These are phyloP conservation scores for Colletotrichum sp. DNA, from an alignment of 2,329 filamentous ascomycete genomes.

Conservation along the genomic window DNA sequence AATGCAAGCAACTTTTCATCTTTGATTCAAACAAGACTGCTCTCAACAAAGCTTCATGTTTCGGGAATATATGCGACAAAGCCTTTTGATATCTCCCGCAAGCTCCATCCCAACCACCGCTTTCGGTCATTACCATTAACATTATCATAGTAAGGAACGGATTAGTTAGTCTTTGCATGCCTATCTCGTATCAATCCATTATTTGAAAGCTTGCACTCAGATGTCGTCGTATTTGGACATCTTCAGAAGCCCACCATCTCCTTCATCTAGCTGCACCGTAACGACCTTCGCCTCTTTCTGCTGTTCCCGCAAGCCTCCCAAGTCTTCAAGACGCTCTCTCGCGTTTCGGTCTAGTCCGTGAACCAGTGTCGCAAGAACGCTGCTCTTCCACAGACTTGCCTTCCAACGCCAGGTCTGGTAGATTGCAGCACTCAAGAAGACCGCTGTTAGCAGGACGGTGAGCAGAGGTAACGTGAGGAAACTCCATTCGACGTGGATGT, in stretches of 20 bases:
- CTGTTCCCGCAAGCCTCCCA: conserved; percentile 25
- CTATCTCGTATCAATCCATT: background rate
- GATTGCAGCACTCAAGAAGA: conserved; percentile 33
- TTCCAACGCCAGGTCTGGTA: conserved; percentile 27
- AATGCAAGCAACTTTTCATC: background rate
- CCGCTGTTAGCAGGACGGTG: conserved; percentile 30
- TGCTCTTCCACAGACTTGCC: conserved; percentile 38
- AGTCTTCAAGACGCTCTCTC: conserved; percentile 25
- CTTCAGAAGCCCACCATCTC: conserved; percentile 17
- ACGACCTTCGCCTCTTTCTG: conserved; percentile 28
- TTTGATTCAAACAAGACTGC: background rate
- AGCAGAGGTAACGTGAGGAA: conserved; percentile 36
- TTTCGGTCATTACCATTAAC: background rate
- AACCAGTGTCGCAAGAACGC: conserved; percentile 37
- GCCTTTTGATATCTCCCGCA: background rate
- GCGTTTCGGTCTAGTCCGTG: conserved; percentile 36
- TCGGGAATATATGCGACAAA: background rate
- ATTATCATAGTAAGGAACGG: background rate
- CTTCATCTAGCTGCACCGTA: conserved; percentile 30
- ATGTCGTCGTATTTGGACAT: conserved; percentile 14
- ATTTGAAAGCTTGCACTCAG: background rate
- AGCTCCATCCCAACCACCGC: background rate
- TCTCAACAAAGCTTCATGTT: background rate
- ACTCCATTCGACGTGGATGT: conserved; percentile 39
- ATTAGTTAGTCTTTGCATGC: background rate